Base-by-base conservation (phyloP, 2,329 filamentous ascomycete species). In the Calonectria leucothoes region DNA sequence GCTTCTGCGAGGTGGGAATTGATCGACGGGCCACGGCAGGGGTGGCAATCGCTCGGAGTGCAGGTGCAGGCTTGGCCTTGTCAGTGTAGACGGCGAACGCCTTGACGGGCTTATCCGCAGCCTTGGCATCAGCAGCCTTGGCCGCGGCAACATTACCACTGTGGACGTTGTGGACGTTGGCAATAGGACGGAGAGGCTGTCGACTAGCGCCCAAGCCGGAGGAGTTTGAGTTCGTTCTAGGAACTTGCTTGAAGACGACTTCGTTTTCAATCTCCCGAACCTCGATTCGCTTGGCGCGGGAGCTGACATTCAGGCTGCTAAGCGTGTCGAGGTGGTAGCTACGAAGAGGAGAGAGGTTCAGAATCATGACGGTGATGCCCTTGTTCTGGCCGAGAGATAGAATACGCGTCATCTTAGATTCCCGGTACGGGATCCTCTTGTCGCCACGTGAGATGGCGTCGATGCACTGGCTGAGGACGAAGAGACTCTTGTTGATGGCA, bases 391-490 rank as follows among this genome's bases (percentile, higher is more conserved):
- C 96, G 11, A 98, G 86, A 0, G 94, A 96, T 31, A 98, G 86
- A 69, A 98, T 98, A 59, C 96, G 91, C 0, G 97, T 98, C 96
- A 98, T 98, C 87, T 98, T 98, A 68, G 94, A 97, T 83, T 98
- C 96, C 70, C 96, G 91, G 83, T 98, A 98, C 0, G 97, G 96
- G 80, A 98, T 96, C 39, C 96, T 91, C 79, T 89, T 91, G 82
- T 93, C 91, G 37, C 91, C 91, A 29, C 91, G 88, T 1, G 94
- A 94, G 82, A 98, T 98, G 70, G 96, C 96, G 82, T 98, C 96
- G 67, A 98, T 96, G 80, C 96, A 98, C 83, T 98, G 95, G 52
- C 95, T 96, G 63, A 98, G 87, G 23, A 98, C 96, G 81, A 98
- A 98, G 8, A 98, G 88, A 76, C 95, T 97, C 87, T 98, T 98